phyloP scores from a whole-genome alignment of 2,329 filamentous ascomycete genomes.

The Claviceps sorghi region DNA sequence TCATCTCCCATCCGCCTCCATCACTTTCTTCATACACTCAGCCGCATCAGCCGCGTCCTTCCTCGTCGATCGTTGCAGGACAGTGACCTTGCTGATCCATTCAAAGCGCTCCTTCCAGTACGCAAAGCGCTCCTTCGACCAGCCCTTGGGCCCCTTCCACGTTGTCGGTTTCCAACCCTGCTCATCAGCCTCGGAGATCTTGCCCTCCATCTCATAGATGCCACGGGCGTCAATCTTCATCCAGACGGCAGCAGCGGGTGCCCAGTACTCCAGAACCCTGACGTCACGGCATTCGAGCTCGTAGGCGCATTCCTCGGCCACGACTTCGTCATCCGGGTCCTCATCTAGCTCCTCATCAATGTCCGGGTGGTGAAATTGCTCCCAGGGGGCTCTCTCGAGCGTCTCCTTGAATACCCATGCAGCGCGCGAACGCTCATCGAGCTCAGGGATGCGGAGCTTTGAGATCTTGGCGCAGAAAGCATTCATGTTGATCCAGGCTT shows the following conservation, averaged over 20 bases:
- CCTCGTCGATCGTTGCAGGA: not conserved
- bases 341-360: constrained; percentile 1
- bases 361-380: constrained; percentile 1
- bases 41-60: not conserved
- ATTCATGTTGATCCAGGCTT: constrained; percentile 1
- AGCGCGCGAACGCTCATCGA: not conserved
- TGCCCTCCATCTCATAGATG: constrained; percentile 1
- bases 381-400: not conserved
- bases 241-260: constrained; percentile 1
- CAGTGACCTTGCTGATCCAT: not conserved
- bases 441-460: not conserved
- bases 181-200: not conserved
- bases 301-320: not conserved
- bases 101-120: constrained; percentile 1
- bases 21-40: not conserved
- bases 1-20: not conserved
- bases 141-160: constrained; percentile 1
- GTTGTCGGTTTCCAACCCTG: not conserved
- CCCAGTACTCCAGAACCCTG: constrained; percentile 2
- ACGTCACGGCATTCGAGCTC: constrained; percentile 3
- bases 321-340: not conserved
- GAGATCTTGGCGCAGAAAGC: constrained; percentile 2
- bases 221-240: not conserved
- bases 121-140: not conserved
- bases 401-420: constrained; percentile 1